These are phyloP conservation scores for Stramenopiles sp. DNA, from an alignment of 352 stramenopile genomes.

Conservation along the genomic window DNA sequence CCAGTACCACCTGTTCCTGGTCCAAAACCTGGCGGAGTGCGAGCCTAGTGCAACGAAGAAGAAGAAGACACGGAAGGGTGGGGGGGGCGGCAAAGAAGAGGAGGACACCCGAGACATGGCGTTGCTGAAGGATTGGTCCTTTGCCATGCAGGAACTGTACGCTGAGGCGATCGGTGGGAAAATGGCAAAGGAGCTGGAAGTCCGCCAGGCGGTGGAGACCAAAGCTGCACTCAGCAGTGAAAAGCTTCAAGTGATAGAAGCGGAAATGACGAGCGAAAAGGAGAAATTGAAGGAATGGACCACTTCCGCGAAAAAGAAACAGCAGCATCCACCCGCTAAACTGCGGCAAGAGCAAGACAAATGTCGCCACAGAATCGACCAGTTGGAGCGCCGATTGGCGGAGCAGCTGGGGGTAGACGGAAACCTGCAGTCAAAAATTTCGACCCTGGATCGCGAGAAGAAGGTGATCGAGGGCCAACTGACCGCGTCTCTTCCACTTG, in stretches of 20 bases:
- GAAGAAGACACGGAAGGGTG: conserved; percentile 17
- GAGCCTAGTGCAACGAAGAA: neutral
- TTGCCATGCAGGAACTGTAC: conserved; percentile 54
- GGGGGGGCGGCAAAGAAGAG: conserved; percentile 19
- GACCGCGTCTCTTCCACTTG: conserved; percentile 29
- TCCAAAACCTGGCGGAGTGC: neutral
- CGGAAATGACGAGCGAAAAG: neutral
- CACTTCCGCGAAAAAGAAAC: neutral
- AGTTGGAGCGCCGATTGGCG: neutral
- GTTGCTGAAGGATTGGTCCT: conserved; percentile 39
- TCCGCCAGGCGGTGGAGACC: neutral
- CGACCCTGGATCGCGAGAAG: neutral
- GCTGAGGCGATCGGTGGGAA: conserved; percentile 38
- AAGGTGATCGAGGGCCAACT: neutral
- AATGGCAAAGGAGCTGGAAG: too few species aligned
- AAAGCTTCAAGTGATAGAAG: neutral
- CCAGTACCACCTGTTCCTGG: conserved; percentile 43
- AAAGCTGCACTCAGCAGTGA: neutral
- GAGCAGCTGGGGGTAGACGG: neutral
- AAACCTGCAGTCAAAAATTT: neutral
- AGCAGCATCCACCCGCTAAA: neutral
- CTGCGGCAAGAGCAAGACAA: neutral
- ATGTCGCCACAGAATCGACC: neutral
- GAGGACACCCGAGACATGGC: conserved; percentile 21
- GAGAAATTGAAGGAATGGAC: neutral